Conservation (phyloP, 2,329 filamentous ascomycete genomes). For the Nectriaceae sp. region DNA sequence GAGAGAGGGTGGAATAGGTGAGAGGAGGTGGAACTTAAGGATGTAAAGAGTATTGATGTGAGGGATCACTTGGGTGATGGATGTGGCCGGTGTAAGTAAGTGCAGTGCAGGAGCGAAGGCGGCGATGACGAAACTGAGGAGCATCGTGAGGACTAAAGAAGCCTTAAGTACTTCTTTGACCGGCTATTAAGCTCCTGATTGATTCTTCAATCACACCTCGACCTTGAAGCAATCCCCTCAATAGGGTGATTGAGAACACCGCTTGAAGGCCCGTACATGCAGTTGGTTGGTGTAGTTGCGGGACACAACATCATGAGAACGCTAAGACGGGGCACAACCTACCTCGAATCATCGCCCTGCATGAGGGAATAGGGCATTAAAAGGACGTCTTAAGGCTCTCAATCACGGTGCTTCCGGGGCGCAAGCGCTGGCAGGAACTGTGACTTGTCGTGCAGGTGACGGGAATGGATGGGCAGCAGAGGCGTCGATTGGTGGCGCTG, state of each 20-base stretch:
- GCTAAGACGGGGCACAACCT: neutral
- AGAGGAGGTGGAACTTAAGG: slow-evolving; percentile 2
- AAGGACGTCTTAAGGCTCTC: slow-evolving; percentile 2
- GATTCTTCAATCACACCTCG: neutral
- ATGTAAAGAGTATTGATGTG: slow-evolving; percentile 3
- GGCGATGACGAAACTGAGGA: neutral
- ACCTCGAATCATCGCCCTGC: neutral
- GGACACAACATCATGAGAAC: neutral
- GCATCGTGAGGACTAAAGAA: neutral
- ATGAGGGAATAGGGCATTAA: neutral
- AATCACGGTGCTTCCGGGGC: slow-evolving; percentile 14
- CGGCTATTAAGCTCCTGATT: neutral
- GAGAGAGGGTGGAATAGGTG: neutral
- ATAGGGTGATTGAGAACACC: no score
- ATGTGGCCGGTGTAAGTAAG: neutral
- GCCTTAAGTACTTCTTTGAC: slow-evolving; percentile 4
- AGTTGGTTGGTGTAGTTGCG: slow-evolving; percentile 1
- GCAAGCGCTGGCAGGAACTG: slow-evolving; percentile 12
- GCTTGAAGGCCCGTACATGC: no score
- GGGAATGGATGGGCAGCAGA: slow-evolving; percentile 12
- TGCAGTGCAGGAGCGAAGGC: neutral
- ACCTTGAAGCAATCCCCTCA: no score
- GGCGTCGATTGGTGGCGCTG: slow-evolving; percentile 24
- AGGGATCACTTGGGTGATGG: neutral
- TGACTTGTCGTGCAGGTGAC: slow-evolving; percentile 30